These are phyloP conservation scores for Candida boleticola DNA, from an alignment of 805 yeast genomes.

Conservation along the genomic window DNA sequence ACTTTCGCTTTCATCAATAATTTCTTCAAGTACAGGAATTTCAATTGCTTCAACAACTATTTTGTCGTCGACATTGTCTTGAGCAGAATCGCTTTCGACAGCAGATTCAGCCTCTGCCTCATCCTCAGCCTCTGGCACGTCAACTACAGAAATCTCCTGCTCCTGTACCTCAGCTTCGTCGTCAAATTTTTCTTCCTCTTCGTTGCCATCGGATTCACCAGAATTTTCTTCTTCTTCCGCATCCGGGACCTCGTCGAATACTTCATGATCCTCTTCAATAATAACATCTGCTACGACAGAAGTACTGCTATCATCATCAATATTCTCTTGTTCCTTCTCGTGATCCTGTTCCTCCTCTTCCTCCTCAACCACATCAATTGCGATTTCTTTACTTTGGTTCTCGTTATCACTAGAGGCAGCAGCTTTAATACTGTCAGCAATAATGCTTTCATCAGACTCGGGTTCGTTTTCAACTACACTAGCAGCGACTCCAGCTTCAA, in stretches of 20 bases:
- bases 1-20: too few relatives aligned
- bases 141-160: background rate
- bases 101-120: background rate
- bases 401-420: too few relatives aligned
- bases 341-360: background rate
- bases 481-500: too few relatives aligned
- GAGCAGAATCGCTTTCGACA: slow-evolving; percentile 3
- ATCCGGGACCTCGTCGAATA: background rate
- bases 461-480: too few relatives aligned
- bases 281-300: slow-evolving; percentile 22
- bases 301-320: slow-evolving; percentile 5
- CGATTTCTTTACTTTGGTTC: slow-evolving; percentile 7
- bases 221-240: background rate
- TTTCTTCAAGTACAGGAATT: too few relatives aligned
- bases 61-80: slow-evolving; percentile 4
- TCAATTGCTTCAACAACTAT: too few relatives aligned
- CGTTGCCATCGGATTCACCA: background rate
- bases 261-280: slow-evolving; percentile 11
- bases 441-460: too few relatives aligned
- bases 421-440: too few relatives aligned
- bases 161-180: slow-evolving; percentile 3
- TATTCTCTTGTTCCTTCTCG: slow-evolving; percentile 10
- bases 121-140: background rate
- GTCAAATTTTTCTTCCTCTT: background rate
- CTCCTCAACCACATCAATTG: background rate